phyloP scores from a whole-genome alignment of 1,284 basidiomycete genomes.

The Apiotrichum akiyoshidainum region DNA sequence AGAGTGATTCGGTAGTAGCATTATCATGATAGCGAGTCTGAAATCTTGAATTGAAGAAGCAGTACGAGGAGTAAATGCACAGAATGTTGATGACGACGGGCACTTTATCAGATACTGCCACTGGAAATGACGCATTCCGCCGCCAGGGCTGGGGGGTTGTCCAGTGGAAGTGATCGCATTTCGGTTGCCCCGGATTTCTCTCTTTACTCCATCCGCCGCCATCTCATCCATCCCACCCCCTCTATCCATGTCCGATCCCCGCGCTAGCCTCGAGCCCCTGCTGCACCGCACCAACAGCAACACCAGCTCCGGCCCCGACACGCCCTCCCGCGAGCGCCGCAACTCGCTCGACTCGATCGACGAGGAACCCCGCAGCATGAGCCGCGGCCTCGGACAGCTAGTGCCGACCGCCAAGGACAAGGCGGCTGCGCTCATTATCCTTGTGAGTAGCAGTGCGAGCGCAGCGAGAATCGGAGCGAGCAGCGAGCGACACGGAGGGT shows the following conservation, averaged over 20 bases:
- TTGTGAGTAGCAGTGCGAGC: background rate
- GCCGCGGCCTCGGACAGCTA: slow-evolving; percentile 4
- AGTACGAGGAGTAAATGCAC: no score
- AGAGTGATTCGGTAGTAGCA: no score
- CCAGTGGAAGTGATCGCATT: no score
- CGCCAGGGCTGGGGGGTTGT: no score
- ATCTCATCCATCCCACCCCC: background rate
- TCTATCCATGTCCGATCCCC: background rate
- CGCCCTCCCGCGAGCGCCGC: background rate
- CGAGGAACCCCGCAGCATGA: background rate
- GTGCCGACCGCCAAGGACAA: slow-evolving; percentile 22
- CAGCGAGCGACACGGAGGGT: no score
- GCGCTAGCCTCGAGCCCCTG: slow-evolving; percentile 2
- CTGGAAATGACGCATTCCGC: no score
- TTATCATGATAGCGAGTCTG: no score
- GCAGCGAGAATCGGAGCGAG: no score
- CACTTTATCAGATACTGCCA: no score
- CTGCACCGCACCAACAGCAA: background rate
- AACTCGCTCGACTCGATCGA: background rate
- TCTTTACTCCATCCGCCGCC: background rate
- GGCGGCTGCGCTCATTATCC: background rate
- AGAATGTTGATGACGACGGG: no score
- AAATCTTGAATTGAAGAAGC: no score
- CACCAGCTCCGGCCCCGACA: no score
- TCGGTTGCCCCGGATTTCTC: background rate